Base-by-base conservation (phyloP, 2,329 filamentous ascomycete genomes). In the Fusarium nygamai region DNA sequence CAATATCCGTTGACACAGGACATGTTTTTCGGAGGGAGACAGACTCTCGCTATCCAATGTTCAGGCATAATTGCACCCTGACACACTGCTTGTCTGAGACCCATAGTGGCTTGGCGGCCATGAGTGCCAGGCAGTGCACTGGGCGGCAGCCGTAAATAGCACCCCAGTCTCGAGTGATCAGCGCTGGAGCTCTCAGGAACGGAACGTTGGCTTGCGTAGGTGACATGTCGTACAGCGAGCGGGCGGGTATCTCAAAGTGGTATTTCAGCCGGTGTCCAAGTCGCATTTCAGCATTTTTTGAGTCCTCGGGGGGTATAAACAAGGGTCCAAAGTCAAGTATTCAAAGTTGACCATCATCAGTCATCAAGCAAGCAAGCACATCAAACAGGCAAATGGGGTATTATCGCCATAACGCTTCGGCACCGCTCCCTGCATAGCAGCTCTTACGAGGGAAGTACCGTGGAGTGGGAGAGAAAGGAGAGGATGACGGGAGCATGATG, bases 341-440 rank as follows among this genome's bases (percentile, higher is more conserved):
- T 34, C 46, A 57, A 69, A 67, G 59, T 66, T 65, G 60, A 51
- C 61, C 66, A 68, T 63, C 70, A 72, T 61, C 66, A 74, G 61
- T 64, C 34, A 74, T 59, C 71, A 71, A 73, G 64, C 61, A 64
- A 62, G 48, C 65, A 64, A 68, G 58, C 69, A 69, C 51, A 57
- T 39, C 58, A 69, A 59, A 60, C 53, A 43, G 51, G 69, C 58
- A 61, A 62, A 68, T 56, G 58, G 50, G 53, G 39, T 31, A 58
- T 66, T 33, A 56, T 62, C 51, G 50, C 67, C 65, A 69, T 61
- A 50, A 43, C 47, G 58, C 46, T 69, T 48, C 64, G 41, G 36
- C 46, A 44, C 64, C 56, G 67, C 69, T 74, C 64, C 73, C 73
- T 77, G 76, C 66, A 76, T 64, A 78, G 78, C 76, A 78, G 73